A percentile compares a stretch with the other conserved stretches of the same genome.
phyloP scores from a whole-genome alignment of 208 protist genomes.

The Phytomonas francai region DNA sequence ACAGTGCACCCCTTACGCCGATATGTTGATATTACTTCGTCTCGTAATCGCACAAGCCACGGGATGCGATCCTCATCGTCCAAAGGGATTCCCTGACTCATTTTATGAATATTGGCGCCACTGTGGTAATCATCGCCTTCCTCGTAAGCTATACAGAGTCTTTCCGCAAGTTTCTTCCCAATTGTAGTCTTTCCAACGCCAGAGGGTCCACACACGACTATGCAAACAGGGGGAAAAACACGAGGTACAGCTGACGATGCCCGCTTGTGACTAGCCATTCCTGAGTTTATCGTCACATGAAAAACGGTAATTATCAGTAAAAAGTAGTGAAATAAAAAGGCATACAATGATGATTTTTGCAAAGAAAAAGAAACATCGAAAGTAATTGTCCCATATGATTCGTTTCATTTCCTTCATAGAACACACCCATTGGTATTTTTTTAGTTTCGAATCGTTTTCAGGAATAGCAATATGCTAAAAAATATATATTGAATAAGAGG shows the following conservation, averaged over 20 bases:
- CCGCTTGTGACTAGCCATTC: background rate
- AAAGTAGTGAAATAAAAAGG: background rate
- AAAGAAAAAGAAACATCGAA: background rate
- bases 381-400: background rate
- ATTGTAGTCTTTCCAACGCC: conserved; percentile 78
- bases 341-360: background rate
- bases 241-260: background rate
- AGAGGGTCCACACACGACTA: conserved; percentile 70
- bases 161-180: conserved; percentile 28
- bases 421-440: background rate
- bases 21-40: conserved; percentile 24
- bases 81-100: conserved; percentile 54
- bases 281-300: background rate
- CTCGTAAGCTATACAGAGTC: conserved; percentile 32
- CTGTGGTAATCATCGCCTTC: conserved; percentile 77
- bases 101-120: conserved; percentile 45
- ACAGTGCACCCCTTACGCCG: conserved; percentile 16
- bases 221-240: background rate
- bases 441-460: background rate
- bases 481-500: background rate
- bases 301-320: background rate
- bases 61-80: conserved; percentile 64
- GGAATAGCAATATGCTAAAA: conserved; percentile 12
- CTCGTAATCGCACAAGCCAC: conserved; percentile 46
- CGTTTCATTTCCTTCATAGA: background rate